These are phyloP conservation scores for Sporothrix inflata DNA, from an alignment of 2,329 filamentous ascomycete species.

Conservation along the genomic window DNA sequence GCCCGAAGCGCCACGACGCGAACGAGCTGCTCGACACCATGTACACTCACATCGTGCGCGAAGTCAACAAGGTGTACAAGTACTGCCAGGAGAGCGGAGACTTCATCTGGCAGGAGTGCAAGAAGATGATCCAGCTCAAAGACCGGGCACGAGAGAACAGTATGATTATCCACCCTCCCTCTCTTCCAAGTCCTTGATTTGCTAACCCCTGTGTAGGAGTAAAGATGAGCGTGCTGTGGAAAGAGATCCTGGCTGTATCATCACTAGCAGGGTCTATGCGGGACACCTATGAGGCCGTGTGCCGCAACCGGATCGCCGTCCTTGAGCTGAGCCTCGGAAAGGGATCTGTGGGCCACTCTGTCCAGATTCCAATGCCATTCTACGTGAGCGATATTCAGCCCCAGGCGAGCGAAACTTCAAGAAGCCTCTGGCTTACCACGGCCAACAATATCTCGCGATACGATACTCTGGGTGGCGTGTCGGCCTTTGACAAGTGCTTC, in stretches of 20 bases:
- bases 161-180: slow-evolving; percentile 40
- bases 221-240: slow-evolving; percentile 70
- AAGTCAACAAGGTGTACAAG: slow-evolving; percentile 88
- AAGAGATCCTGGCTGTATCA: slow-evolving; percentile 70
- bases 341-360: slow-evolving; percentile 62
- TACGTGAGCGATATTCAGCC: slow-evolving; percentile 75
- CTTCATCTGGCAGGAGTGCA: slow-evolving; percentile 90
- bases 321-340: slow-evolving; percentile 70
- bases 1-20: slow-evolving; percentile 76
- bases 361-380: slow-evolving; percentile 67
- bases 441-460: slow-evolving; percentile 74
- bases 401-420: slow-evolving; percentile 64
- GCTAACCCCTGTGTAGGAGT: slow-evolving; percentile 44
- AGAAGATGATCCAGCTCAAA: slow-evolving; percentile 78
- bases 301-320: slow-evolving; percentile 82
- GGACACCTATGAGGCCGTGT: slow-evolving; percentile 79
- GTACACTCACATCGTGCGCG: slow-evolving; percentile 87
- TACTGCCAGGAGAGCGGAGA: slow-evolving; percentile 88
- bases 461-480: slow-evolving; percentile 67
- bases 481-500: slow-evolving; percentile 81
- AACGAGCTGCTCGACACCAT: slow-evolving; percentile 74
- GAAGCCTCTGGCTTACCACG: slow-evolving; percentile 84
- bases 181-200: background rate
- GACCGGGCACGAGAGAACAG: slow-evolving; percentile 76
- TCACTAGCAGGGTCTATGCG: slow-evolving; percentile 81